A percentile compares a stretch with the other conserved stretches of the same genome.
These are phyloP conservation scores for Aspergillus ustus DNA, from an alignment of 2,329 filamentous ascomycete species.

Conservation along the genomic window DNA sequence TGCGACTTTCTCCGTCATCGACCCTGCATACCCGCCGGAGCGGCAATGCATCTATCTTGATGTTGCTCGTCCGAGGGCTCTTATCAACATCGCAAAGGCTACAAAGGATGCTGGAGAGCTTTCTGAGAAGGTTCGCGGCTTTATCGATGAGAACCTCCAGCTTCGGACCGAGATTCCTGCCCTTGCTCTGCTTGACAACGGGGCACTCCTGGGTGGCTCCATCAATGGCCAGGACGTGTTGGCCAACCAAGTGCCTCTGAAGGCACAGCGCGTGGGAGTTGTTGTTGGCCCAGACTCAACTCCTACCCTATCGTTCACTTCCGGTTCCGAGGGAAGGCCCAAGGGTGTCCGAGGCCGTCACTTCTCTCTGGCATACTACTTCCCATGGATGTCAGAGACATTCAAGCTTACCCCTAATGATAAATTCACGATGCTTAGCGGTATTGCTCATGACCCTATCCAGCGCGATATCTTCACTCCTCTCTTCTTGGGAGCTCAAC, in stretches of 20 bases:
- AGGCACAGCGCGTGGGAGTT: slow-evolving; percentile 67
- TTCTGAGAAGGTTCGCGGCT: slow-evolving; percentile 64
- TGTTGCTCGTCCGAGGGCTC: slow-evolving; percentile 72
- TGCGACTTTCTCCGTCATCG: slow-evolving; percentile 66
- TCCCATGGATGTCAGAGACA: slow-evolving; percentile 87
- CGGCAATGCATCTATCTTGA: slow-evolving; percentile 83
- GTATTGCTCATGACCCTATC: slow-evolving; percentile 71
- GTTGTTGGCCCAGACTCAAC: slow-evolving; percentile 84
- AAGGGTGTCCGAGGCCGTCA: slow-evolving; percentile 90
- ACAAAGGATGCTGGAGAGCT: slow-evolving; percentile 69
- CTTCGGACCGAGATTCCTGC: slow-evolving; percentile 77
- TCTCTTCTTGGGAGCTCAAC: slow-evolving; percentile 78
- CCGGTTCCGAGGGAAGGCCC: slow-evolving; percentile 74
- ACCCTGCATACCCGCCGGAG: slow-evolving; percentile 80
- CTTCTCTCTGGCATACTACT: slow-evolving; percentile 84
- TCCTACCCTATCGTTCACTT: slow-evolving; percentile 75
- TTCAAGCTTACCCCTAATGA: slow-evolving; percentile 75
- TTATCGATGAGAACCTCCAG: slow-evolving; percentile 72
- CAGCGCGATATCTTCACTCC: slow-evolving; percentile 83
- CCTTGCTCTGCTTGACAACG: slow-evolving; percentile 72
- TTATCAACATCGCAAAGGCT: slow-evolving; percentile 75
- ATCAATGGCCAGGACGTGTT: slow-evolving; percentile 71
- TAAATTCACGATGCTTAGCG: slow-evolving; percentile 80
- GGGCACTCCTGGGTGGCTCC: slow-evolving; percentile 70
- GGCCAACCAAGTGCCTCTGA: slow-evolving; percentile 55